phyloP scores from a whole-genome alignment of 768 basidiomycete species.

The Tricholoma bakamatsutake region DNA sequence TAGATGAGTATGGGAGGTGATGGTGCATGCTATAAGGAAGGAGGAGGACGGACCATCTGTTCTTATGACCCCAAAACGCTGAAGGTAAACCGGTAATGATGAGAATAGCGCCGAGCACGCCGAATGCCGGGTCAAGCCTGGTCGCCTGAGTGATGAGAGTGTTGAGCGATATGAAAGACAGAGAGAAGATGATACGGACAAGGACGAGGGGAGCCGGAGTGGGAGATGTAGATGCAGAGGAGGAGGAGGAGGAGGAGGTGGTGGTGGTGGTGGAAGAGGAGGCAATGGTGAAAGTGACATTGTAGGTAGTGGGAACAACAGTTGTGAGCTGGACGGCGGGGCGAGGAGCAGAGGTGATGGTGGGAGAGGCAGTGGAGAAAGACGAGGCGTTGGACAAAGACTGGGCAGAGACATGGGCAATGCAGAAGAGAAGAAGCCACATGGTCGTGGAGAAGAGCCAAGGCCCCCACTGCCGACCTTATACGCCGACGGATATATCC shows the following conservation, averaged over 20 bases:
- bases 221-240: conserved; percentile 40
- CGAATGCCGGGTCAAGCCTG: conserved; percentile 81
- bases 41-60: conserved; percentile 66
- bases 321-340: conserved; percentile 48
- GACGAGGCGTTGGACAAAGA: too few species aligned
- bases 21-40: conserved; percentile 10
- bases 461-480: too few species aligned
- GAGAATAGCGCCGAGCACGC: conserved; percentile 80
- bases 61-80: conserved; percentile 92
- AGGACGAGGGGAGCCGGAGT: conserved; percentile 38
- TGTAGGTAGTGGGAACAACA: conserved; percentile 53
- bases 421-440: background rate
- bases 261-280: conserved; percentile 34
- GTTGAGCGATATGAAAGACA: conserved; percentile 18
- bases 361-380: conserved; percentile 47
- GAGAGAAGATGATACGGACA: conserved; percentile 18
- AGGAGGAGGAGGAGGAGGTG: conserved; percentile 29
- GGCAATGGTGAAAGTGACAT: conserved; percentile 55
- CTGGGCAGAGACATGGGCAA: conserved; percentile 34
- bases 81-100: conserved; percentile 87
- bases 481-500: too few species aligned
- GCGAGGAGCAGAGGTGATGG: conserved; percentile 38
- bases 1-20: conserved; percentile 2
- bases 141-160: conserved; percentile 46
- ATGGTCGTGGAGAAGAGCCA: conserved; percentile 9